Base-by-base conservation (phyloP, 169 alveolate species). In the Eimeria acervulina region DNA sequence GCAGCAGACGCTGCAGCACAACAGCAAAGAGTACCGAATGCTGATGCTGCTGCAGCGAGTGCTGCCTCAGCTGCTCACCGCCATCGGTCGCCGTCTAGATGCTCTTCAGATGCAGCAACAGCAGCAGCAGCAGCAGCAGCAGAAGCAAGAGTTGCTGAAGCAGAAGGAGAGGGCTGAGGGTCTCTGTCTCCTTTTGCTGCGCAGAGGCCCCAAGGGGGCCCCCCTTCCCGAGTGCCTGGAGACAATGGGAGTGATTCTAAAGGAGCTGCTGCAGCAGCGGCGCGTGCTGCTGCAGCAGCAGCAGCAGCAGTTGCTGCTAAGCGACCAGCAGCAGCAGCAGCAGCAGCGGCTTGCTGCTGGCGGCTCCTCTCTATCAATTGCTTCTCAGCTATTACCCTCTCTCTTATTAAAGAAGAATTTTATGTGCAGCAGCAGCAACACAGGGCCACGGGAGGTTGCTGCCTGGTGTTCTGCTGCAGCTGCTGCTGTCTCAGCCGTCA, bases 81-180 rank as follows among this genome's bases (percentile, higher is more conserved):
- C 85, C 55, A 33, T 74, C 51, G 85, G 55, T 59, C 85, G 52
- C 59, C 85, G 85, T 36, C 85, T 74, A 26, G 85, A 74, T 26
- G 17, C 85, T 40, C 85, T 74, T 52, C 85, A 74, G 85, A 52
- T 15, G 85, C 85, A 36, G 85, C 85, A 31, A 59, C 52, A 33
- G 59, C 59, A 74, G 85, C 85, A 33, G 85, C 85, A 74, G 85
- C 85, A 33, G 85, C 78, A 66, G 85, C 85, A 74, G 85, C 85
- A 74, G 85, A 52, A 74, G 85, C 85, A 74, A 59, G 55, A 36
- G 85, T 28, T 74, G 85, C 47, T 74, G 85, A 33, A 74, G 85
- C 85, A 74, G 26, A 74, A 74, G 85, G 85, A 74, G 36, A 23
- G 55, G 36, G 85, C 55, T 7, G 85, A 74, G 55, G 85, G 33